Evolutionary conservation across 192 early-diverging fungal species (phyloP), one percentile per base, ranked within the genome.

Genomic region (Bifiguratus adelaidae): DNA sequence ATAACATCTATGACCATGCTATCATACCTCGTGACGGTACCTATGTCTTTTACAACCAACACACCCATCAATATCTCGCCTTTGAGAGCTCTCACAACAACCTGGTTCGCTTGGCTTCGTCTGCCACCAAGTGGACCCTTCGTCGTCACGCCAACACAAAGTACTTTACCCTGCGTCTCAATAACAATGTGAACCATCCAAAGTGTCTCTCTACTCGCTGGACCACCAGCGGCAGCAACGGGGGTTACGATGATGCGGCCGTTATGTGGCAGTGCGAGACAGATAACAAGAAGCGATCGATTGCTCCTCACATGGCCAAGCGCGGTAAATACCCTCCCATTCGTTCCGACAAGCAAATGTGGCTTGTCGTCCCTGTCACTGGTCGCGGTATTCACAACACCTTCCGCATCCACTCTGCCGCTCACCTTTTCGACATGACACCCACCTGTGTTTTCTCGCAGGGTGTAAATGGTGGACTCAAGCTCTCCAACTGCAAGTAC

Each of bases 251-350:
- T 56, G 55, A 56, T 49, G 55, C 55, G 33, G 55, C 55, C 23
- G 55, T 56, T n/a, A 47, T 54, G 52, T 54, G 52, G 55, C 55
- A 56, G 44, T 56, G 55, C 38, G 55, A 56, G 50, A 36, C 50
- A 16, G 55, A 56, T 15, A 29, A 44, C 30, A 30, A 29, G 9
- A 48, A 43, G 35, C 45, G 26, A 3, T 52, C 27, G 15, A 28
- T 13, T 21, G 21, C n/a, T 21, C 12, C 37, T 26, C 13, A 13
- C 6, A 35, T 34, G 16, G 27, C 41, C 23, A 27, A 16, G 42
- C 11, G 32, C 29, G 16, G 16, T 22, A 54, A 47, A 33, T 54
- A 54, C 25, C n/a, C 30, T 4, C 32, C 32, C 6, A 54, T 54
- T 20, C 23, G 37, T 2, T 46, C 40, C 34, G 30, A 19, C 0